Percentiles rank a stretch among this genome's conserved stretches.
These are phyloP conservation scores for Ceratocystis colombiana DNA, from an alignment of 2,329 filamentous ascomycete genomes.

Conservation along the genomic window DNA sequence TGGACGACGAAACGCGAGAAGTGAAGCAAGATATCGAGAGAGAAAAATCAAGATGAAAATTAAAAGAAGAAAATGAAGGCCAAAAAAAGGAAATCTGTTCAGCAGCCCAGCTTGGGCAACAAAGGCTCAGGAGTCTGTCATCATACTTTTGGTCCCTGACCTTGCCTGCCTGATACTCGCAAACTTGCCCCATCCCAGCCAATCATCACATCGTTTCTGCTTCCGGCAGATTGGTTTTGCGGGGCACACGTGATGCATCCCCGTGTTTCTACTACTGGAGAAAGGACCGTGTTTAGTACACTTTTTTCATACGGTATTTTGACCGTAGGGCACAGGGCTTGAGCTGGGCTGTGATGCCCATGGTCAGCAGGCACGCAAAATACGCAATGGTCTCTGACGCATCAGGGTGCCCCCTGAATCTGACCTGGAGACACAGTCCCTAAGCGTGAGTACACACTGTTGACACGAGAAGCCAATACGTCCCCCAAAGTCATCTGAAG, in stretches of 20 bases:
- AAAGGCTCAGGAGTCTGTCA: background rate
- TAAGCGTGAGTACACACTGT: background rate
- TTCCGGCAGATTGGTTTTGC: slow-evolving; percentile 15
- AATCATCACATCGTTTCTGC: slow-evolving; percentile 2
- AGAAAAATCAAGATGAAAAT: slow-evolving; percentile 19
- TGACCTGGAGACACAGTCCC: background rate
- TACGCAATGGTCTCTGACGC: background rate
- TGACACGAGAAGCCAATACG: background rate
- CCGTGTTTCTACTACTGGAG: background rate
- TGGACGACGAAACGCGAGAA: slow-evolving; percentile 14
- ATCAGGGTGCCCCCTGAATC: background rate
- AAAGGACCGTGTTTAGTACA: background rate
- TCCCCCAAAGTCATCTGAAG: background rate
- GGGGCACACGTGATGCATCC: slow-evolving; percentile 17
- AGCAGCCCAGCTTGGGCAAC: background rate
- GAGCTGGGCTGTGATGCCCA: background rate
- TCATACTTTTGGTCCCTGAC: background rate
- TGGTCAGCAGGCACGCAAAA: background rate
- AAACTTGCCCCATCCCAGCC: background rate
- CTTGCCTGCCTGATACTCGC: slow-evolving; percentile 4
- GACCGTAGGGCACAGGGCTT: background rate
- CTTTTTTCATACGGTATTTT: background rate
- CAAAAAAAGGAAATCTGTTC: slow-evolving; percentile 20
- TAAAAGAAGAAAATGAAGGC: slow-evolving; percentile 11
- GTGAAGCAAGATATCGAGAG: background rate